A percentile compares a stretch with the other conserved stretches of the same genome.
These are phyloP conservation scores for Scutellaria minor DNA, from an alignment of 257 asterid genomes.

Conservation along the genomic window DNA sequence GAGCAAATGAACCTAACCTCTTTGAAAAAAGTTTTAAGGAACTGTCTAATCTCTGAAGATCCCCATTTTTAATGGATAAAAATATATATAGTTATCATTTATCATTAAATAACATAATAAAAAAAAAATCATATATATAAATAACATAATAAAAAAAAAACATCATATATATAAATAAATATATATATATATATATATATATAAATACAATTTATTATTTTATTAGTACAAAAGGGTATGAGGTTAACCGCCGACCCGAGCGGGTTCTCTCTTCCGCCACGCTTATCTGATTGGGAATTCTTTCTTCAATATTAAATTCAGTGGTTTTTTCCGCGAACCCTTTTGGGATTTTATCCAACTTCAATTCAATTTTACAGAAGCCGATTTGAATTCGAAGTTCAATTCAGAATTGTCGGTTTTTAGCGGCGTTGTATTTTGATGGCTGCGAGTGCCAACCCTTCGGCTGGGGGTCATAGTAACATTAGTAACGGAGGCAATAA, in stretches of 20 bases:
- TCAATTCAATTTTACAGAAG: conserved; percentile 11
- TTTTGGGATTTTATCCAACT: conserved; percentile 13
- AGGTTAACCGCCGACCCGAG: conserved; percentile 35
- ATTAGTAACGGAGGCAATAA: conserved; percentile 32
- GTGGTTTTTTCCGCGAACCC: background rate
- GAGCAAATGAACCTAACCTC: background rate
- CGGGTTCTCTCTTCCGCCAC: conserved; percentile 26
- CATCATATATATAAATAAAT: background rate
- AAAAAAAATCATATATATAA: background rate
- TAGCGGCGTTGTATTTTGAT: conserved; percentile 35
- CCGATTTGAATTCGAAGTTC: conserved; percentile 14
- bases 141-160: too few species aligned
- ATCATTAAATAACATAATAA: too few species aligned
- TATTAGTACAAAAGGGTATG: conserved; percentile 19
- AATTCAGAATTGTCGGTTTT: conserved; percentile 8
- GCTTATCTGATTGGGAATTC: conserved; percentile 36
- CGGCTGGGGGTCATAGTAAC: conserved; percentile 59
- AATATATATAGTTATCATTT: too few species aligned
- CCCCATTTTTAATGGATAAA: background rate
- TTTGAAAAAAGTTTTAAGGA: conserved; percentile 7
- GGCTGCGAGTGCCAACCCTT: conserved; percentile 93
- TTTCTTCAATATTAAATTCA: background rate
- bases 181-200: background rate
- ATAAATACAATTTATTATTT: background rate
- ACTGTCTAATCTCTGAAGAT: conserved; percentile 18